Percentiles rank a stretch among this genome's conserved stretches.
Evolutionary conservation across 2,329 filamentous ascomycete genomes (phyloP).

Genomic region (Cladosporium phlei): DNA sequence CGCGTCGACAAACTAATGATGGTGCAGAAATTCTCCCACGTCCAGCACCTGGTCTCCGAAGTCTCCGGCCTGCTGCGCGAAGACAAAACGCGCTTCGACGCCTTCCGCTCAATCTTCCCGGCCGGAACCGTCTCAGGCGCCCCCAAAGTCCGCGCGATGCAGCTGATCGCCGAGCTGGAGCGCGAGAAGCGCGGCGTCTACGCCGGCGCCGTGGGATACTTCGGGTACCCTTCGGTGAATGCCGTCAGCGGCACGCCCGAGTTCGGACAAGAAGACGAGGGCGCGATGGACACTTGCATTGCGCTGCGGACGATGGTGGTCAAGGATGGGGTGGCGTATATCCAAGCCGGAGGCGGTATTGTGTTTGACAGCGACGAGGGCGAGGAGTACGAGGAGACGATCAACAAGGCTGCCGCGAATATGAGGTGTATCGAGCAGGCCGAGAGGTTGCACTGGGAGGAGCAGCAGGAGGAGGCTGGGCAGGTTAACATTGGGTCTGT

Average conservation of each 20-base stretch:
- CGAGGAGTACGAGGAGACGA: constrained; percentile 93
- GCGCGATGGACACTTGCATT: constrained; percentile 86
- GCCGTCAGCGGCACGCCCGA: constrained; percentile 49
- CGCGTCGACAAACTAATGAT: constrained; percentile 92
- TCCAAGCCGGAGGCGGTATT: constrained; percentile 84
- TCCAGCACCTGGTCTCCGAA: constrained; percentile 94
- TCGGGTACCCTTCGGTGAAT: constrained; percentile 75
- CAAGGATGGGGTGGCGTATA: constrained; percentile 84
- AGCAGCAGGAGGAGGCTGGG: constrained; percentile 31
- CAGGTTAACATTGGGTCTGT: background rate
- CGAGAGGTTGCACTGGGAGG: constrained; percentile 61
- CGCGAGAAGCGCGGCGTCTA: constrained; percentile 92
- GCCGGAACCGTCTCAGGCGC: constrained; percentile 93
- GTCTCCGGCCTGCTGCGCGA: constrained; percentile 83
- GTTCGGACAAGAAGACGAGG: constrained; percentile 54
- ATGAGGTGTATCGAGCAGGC: constrained; percentile 82
- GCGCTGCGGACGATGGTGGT: constrained; percentile 87
- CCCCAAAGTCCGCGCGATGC: constrained; percentile 95
- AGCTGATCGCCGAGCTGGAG: constrained; percentile 91
- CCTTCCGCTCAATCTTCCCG: constrained; percentile 90
- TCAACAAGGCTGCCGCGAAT: constrained; percentile 91
- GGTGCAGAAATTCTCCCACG: constrained; percentile 90
- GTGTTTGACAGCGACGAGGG: constrained; percentile 88
- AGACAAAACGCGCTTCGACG: constrained; percentile 86
- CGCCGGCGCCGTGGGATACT: constrained; percentile 93